Percentiles rank a stretch among this genome's conserved stretches.
phyloP scores from a whole-genome alignment of 169 alveolate species.

The Plasmodium sp. region DNA sequence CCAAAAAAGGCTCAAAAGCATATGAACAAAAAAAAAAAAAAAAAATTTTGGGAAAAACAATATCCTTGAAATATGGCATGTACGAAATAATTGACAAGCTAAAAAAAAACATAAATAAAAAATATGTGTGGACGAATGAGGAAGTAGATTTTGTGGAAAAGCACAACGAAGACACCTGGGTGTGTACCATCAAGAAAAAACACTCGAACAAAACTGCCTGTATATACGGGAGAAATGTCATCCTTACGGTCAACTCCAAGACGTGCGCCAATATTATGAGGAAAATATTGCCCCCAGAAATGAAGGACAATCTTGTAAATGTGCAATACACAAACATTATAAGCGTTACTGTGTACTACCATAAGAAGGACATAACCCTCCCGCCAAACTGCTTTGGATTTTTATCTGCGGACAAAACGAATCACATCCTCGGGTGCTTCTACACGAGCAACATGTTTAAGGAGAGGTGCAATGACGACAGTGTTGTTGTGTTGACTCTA shows the following conservation, averaged over 20 bases:
- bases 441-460: slow-evolving; percentile 29
- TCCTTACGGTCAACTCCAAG: slow-evolving; percentile 51
- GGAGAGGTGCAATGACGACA: slow-evolving; percentile 43
- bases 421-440: slow-evolving; percentile 48
- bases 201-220: background rate
- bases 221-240: slow-evolving; percentile 20
- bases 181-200: background rate
- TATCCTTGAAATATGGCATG: slow-evolving; percentile 22
- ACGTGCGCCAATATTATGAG: slow-evolving; percentile 38
- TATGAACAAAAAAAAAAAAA: slow-evolving; percentile 18
- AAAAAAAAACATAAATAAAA: background rate
- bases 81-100: slow-evolving; percentile 22
- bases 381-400: slow-evolving; percentile 41
- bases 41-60: slow-evolving; percentile 14
- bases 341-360: slow-evolving; percentile 13
- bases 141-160: slow-evolving; percentile 32
- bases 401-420: slow-evolving; percentile 19
- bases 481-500: slow-evolving; percentile 8
- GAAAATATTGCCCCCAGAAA: slow-evolving; percentile 4
- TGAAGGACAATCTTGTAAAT: background rate
- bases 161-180: slow-evolving; percentile 10
- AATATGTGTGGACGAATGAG: slow-evolving; percentile 17
- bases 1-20: background rate
- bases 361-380: slow-evolving; percentile 31
- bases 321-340: slow-evolving; percentile 10